phyloP scores from a whole-genome alignment of 345 rosid species.

The Luvunga scandens region DNA sequence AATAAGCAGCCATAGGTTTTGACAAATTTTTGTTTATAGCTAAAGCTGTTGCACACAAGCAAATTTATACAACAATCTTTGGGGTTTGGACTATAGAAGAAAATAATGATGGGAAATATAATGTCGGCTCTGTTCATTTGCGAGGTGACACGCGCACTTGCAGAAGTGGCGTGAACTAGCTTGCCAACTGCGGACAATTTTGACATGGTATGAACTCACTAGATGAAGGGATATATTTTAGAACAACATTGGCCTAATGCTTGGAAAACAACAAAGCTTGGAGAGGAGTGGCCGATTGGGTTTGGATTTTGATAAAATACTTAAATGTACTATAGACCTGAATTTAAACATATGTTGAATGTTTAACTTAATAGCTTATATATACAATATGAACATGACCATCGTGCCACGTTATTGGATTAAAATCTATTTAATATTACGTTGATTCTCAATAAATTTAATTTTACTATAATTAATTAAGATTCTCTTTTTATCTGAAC shows the following conservation, averaged over 20 bases:
- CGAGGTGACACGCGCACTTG: background rate
- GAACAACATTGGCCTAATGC: background rate
- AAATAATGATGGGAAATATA: conserved; percentile 1
- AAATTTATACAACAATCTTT: background rate
- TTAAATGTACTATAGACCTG: background rate
- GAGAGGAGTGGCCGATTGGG: background rate
- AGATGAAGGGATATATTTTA: background rate
- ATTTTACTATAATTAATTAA: no score
- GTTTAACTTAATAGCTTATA: background rate
- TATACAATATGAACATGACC: background rate
- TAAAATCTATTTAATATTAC: background rate
- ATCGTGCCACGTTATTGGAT: background rate
- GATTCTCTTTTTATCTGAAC: fast-evolving
- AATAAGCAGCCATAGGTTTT: background rate
- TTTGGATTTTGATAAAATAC: background rate
- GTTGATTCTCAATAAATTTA: no score
- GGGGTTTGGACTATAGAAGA: background rate
- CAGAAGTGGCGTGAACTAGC: background rate
- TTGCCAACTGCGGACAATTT: no score
- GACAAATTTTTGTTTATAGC: background rate
- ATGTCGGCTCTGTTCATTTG: background rate
- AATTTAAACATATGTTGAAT: background rate
- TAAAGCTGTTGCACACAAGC: background rate
- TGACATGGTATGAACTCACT: background rate
- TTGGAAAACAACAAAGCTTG: background rate